These are phyloP conservation scores for Epichloe elymi DNA, from an alignment of 2,329 filamentous ascomycete species.

Conservation along the genomic window DNA sequence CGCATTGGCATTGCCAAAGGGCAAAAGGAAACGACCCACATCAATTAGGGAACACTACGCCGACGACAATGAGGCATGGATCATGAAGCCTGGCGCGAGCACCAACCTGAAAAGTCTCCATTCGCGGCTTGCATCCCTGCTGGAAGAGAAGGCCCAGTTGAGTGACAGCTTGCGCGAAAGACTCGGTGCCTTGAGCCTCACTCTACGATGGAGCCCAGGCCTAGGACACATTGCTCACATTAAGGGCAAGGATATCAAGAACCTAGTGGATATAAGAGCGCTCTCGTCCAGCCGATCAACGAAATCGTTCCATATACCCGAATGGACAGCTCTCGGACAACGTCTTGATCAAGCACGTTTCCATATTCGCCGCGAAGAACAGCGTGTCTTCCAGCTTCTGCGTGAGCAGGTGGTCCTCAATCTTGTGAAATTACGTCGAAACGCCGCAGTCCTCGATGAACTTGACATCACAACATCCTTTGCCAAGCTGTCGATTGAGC, in stretches of 20 bases:
- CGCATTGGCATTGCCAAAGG: slow-evolving; percentile 41
- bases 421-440: slow-evolving; percentile 74
- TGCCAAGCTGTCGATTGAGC: slow-evolving; percentile 63
- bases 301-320: slow-evolving; percentile 66
- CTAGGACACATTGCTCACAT: slow-evolving; percentile 86
- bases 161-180: slow-evolving; percentile 46
- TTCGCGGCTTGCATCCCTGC: slow-evolving; percentile 45
- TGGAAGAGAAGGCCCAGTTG: slow-evolving; percentile 46
- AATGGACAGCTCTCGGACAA: slow-evolving; percentile 74
- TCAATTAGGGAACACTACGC: slow-evolving; percentile 45
- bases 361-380: slow-evolving; percentile 73
- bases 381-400: slow-evolving; percentile 61
- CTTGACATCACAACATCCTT: slow-evolving; percentile 84
- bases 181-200: slow-evolving; percentile 51
- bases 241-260: slow-evolving; percentile 59
- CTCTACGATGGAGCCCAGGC: slow-evolving; percentile 73
- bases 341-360: slow-evolving; percentile 64
- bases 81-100: slow-evolving; percentile 59
- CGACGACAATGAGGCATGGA: slow-evolving; percentile 47
- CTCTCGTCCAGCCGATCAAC: slow-evolving; percentile 76
- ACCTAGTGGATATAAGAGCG: slow-evolving; percentile 19
- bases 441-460: slow-evolving; percentile 84
- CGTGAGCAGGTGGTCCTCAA: slow-evolving; percentile 67
- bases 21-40: slow-evolving; percentile 28
- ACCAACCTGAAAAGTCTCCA: slow-evolving; percentile 54